Evolutionary conservation across 768 basidiomycete genomes (phyloP), one percentile per base, ranked within the genome.

Genomic region (Russula ochroleuca): DNA sequence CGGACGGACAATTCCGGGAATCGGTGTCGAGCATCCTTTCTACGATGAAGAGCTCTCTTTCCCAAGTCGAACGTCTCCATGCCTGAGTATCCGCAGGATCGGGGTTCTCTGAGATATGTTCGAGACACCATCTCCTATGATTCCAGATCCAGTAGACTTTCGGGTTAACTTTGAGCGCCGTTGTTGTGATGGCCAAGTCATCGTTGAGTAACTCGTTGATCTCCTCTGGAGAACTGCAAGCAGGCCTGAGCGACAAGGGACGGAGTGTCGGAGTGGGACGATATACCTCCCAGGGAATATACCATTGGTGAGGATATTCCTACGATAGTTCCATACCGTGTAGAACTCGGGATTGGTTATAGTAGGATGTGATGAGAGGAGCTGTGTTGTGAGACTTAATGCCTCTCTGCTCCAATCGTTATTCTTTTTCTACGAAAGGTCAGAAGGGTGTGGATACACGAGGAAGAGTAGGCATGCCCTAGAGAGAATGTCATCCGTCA

Each of bases 121-220:
- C 88, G 2, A 99, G 83, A 71, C 95, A 95, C 97, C 97, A 98
- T 69, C 87, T 80, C 43, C 97, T 85, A 70, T 99, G 94, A 72
- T 94, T 98, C 97, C 97, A 99, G 69, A 98, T 94, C 88, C 92
- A 94, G 73, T 99, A 99, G 21, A 97, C 87, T 72, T 98, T 99
- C 15, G 97, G 97, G 71, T 95, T 85, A 10, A 81, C 78, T 70
- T 90, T 88, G 49, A 99, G 81, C 7, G 89, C 86, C 5, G 79
- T 76, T 72, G 87, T 91, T 0, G 95, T 98, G 78, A 94, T 81
- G 2, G 81, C 75, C 33, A 99, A 76, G 62, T 99, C 97, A 45
- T 83, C 78, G 2, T 82, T 75, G 5, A 98, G 81, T 19, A 88
- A 54, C 11, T 79, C 73, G 57, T 93, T 86, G 40, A 85, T 77